phyloP scores from a whole-genome alignment of 345 rosid species.

The Heritiera fomes region DNA sequence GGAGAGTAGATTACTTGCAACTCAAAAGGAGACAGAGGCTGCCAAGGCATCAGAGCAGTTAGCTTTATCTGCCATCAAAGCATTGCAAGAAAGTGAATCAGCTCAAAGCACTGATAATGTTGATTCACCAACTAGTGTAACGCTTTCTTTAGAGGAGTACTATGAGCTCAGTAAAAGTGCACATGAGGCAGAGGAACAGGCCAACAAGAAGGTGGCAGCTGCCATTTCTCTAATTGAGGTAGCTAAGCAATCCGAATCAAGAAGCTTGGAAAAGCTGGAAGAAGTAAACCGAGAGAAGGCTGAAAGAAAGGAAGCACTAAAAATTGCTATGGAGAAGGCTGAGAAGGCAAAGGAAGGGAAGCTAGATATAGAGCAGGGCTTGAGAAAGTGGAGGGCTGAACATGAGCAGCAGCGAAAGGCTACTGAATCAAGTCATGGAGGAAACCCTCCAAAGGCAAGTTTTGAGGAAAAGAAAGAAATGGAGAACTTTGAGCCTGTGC shows the following conservation, averaged over 20 bases:
- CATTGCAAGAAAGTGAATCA: conserved; percentile 77
- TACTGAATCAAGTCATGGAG: conserved; percentile 42
- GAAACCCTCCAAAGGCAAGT: conserved; percentile 31
- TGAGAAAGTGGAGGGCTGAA: conserved; percentile 88
- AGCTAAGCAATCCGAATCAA: conserved; percentile 66
- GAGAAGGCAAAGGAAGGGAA: conserved; percentile 91
- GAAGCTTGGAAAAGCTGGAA: conserved; percentile 55
- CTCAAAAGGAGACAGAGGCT: conserved; percentile 82
- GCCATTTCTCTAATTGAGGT: conserved; percentile 67
- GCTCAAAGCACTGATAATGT: conserved; percentile 35
- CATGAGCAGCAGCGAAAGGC: conserved; percentile 62
- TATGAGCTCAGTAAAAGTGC: conserved; percentile 81
- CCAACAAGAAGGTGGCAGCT: conserved; percentile 62
- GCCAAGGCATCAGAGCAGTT: conserved; percentile 78
- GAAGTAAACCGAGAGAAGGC: conserved; percentile 58
- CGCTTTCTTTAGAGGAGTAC: conserved; percentile 82
- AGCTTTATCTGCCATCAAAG: conserved; percentile 82
- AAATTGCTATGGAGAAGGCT: conserved; percentile 65
- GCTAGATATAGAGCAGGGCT: conserved; percentile 74
- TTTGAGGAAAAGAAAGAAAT: conserved; percentile 43
- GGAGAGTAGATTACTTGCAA: conserved; percentile 67
- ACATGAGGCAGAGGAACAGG: conserved; percentile 76
- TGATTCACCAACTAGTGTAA: conserved; percentile 55
- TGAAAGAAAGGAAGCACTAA: conserved; percentile 56
- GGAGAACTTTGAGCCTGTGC: conserved; percentile 16